These are phyloP conservation scores for Monosporascus sp. DNA, from an alignment of 2,329 filamentous ascomycete genomes.

Conservation along the genomic window DNA sequence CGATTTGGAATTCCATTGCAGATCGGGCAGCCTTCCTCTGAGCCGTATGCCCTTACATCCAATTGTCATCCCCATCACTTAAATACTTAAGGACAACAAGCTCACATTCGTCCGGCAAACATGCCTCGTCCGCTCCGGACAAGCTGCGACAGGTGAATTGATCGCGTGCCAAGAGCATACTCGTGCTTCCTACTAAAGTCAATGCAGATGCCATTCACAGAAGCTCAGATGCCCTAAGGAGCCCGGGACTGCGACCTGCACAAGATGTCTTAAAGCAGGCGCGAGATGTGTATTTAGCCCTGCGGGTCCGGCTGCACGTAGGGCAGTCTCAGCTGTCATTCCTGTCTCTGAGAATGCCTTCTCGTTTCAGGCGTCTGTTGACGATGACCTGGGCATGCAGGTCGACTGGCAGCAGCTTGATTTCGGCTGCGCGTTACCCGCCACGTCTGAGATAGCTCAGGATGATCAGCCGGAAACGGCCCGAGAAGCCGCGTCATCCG, in stretches of 20 bases:
- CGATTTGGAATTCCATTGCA: too few relatives aligned
- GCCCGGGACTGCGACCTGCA: conserved; percentile 30
- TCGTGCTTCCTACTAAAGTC: not conserved
- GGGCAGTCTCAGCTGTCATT: conserved; percentile 3
- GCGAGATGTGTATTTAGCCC: conserved; percentile 40
- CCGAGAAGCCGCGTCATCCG: not conserved
- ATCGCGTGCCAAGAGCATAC: too few relatives aligned
- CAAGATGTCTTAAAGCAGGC: conserved; percentile 37
- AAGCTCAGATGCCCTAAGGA: conserved; percentile 42
- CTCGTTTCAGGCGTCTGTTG: not conserved
- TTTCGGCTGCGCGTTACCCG: conserved; percentile 3
- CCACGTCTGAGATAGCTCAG: conserved; percentile 2
- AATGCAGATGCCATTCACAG: conserved; percentile 42
- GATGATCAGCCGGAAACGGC: not conserved
- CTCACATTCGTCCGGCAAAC: not conserved
- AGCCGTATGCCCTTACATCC: not conserved
- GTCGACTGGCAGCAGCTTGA: conserved; percentile 17
- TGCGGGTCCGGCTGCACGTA: conserved; percentile 13
- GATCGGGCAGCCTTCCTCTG: too few relatives aligned
- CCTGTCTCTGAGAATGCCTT: conserved; percentile 8
- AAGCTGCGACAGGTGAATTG: conserved; percentile 12
- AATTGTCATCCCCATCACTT: not conserved
- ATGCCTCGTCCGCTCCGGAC: conserved; percentile 21
- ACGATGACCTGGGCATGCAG: conserved; percentile 8
- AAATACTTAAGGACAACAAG: not conserved